These are phyloP conservation scores for Scenedesmus sp. DNA, from an alignment of 163 green algal genomes.

Conservation along the genomic window DNA sequence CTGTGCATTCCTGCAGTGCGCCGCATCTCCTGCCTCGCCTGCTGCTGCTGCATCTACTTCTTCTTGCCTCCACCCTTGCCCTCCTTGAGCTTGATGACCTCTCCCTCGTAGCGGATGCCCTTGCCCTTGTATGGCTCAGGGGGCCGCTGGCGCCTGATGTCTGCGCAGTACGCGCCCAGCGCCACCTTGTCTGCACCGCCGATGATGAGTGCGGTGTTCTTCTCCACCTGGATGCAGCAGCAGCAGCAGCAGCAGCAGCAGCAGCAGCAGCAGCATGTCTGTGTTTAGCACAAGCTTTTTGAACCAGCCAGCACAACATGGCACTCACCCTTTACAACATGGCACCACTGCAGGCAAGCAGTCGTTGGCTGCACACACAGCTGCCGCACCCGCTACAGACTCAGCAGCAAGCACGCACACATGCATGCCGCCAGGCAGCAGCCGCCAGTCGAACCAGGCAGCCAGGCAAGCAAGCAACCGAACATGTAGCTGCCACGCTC, in stretches of 20 bases:
- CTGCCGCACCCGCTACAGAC: too few species aligned
- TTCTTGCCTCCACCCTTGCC: slow-evolving; percentile 90
- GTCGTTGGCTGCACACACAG: too few species aligned
- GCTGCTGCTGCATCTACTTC: slow-evolving; percentile 28
- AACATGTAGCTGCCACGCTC: too few species aligned
- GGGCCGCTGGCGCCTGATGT: slow-evolving; percentile 81
- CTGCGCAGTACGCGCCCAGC: slow-evolving; percentile 88
- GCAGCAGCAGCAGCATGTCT: too few species aligned
- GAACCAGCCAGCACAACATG: background rate
- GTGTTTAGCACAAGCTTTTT: too few species aligned
- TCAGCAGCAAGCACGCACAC: too few species aligned
- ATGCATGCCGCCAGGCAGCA: too few species aligned
- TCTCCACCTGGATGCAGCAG: slow-evolving; percentile 79
- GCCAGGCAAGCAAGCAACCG: too few species aligned
- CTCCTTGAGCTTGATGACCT: slow-evolving; percentile 96
- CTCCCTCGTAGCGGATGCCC: slow-evolving; percentile 94
- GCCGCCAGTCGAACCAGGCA: too few species aligned
- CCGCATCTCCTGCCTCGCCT: too few species aligned
- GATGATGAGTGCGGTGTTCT: slow-evolving; percentile 87
- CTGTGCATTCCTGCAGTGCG: background rate
- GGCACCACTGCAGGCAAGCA: background rate
- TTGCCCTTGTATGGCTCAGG: slow-evolving; percentile 99
- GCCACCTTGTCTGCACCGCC: slow-evolving; percentile 87
- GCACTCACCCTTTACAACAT: background rate
- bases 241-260: too few species aligned